phyloP scores from a whole-genome alignment of 192 early-diverging fungal species.

The Kappamyces sp. region DNA sequence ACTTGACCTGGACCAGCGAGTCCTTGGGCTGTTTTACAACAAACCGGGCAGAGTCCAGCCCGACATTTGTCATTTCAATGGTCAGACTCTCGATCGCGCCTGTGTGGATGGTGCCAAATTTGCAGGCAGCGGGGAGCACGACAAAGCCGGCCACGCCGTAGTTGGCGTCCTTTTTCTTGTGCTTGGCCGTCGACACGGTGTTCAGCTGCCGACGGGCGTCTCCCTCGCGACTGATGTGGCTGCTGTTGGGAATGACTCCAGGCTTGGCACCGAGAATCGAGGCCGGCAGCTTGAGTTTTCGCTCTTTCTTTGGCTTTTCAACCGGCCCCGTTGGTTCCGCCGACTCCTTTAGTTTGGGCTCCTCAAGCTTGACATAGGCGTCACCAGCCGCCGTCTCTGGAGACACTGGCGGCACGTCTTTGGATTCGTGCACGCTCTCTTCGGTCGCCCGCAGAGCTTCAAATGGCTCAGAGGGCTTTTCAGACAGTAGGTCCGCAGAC shows the following conservation, averaged over 20 bases:
- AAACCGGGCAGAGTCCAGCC: constrained; percentile 26
- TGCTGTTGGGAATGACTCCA: constrained; percentile 20
- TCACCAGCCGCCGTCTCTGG: too few species aligned
- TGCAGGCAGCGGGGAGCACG: constrained; percentile 19
- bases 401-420: too few species aligned
- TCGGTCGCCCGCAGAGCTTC: too few species aligned
- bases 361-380: too few species aligned
- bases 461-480: too few species aligned
- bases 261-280: constrained; percentile 20
- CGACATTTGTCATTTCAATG: constrained; percentile 26
- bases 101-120: constrained; percentile 24
- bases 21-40: constrained; percentile 15
- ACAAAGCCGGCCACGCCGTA: constrained; percentile 23
- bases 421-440: too few species aligned
- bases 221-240: constrained; percentile 22
- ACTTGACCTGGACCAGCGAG: constrained; percentile 12
- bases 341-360: too few species aligned
- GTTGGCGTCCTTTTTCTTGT: constrained; percentile 13
- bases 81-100: constrained; percentile 10
- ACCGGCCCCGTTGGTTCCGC: too few species aligned
- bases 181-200: constrained; percentile 22
- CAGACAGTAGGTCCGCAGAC: too few species aligned
- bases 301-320: constrained; percentile 6
- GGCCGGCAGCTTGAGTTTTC: constrained; percentile 20
- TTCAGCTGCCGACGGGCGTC: constrained; percentile 15